Percentiles rank a stretch among this genome's conserved stretches.
These are phyloP conservation scores for Alternaria angustiovoidea DNA, from an alignment of 2,329 filamentous ascomycete genomes.

Conservation along the genomic window DNA sequence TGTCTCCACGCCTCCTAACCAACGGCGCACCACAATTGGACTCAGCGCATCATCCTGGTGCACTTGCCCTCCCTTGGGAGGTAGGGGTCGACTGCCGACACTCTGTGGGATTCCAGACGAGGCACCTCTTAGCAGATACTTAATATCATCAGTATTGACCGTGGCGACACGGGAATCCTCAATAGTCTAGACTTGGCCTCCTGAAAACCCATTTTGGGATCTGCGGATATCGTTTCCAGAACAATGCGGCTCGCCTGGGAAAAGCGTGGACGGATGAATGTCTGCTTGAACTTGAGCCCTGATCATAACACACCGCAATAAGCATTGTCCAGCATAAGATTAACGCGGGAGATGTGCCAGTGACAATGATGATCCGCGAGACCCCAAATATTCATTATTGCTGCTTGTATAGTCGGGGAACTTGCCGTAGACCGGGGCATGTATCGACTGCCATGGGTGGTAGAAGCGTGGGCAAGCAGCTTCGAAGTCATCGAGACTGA, in stretches of 20 bases:
- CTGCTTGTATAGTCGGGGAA: slow-evolving; percentile 7
- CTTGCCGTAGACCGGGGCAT: slow-evolving; percentile 1
- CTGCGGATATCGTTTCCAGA: not conserved
- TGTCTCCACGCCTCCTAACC: not conserved
- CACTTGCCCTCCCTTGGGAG: not conserved
- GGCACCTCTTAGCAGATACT: not conserved
- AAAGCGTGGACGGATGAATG: slow-evolving; percentile 3
- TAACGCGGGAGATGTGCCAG: slow-evolving; percentile 8
- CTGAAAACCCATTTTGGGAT: not conserved
- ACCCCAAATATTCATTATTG: not conserved
- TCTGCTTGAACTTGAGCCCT: slow-evolving; percentile 1
- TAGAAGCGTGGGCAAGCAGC: slow-evolving; percentile 19
- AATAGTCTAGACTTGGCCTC: not conserved
- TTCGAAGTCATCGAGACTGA: slow-evolving; percentile 8
- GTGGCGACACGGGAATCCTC: not conserved
- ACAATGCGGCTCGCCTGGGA: not conserved
- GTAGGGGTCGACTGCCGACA: not conserved
- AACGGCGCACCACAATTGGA: not conserved
- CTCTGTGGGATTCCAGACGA: not conserved
- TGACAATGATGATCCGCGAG: slow-evolving; percentile 1
- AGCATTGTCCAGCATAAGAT: not conserved
- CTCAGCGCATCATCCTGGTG: not conserved
- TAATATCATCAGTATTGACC: not conserved
- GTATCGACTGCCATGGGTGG: slow-evolving; percentile 5
- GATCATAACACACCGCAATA: slow-evolving; percentile 12